Evolutionary conservation across 2,329 filamentous ascomycete species (phyloP), one percentile per base, ranked within the genome.

Genomic region (Trichoderma semiorbis): DNA sequence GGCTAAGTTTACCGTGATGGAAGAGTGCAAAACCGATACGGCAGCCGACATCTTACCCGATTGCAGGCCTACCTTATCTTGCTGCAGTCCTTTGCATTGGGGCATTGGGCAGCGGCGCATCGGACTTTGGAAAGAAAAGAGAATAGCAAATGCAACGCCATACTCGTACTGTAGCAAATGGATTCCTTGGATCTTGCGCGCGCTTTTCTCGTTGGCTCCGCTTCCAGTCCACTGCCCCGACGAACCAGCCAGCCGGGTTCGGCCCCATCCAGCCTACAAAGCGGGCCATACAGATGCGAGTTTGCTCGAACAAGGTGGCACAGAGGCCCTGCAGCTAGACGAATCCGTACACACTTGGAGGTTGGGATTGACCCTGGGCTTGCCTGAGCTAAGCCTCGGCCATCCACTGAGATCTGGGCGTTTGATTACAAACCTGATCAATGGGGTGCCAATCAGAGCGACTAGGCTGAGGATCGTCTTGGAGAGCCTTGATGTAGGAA

Each of bases 231-330:
- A 63, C 66, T 55, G 47, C 43, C 57, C 71, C 63, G 62, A 66
- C 53, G 71, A 72, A 72, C 69, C 69, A 68, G 53, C 63, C 69
- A 70, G 71, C 70, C 71, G 71, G 71, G 67, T 72, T 72, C 71
- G 66, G 60, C 71, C 60, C 66, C 70, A 69, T 69, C 55, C 24
- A 69, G 60, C 55, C 65, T 53, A 32, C 62, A 68, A 61, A 68
- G 69, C 63, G 63, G 47, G 61, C 69, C 69, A 70, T 32, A 63
- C 32, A 57, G 57, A 58, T 70, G 57, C 67, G 60, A 34, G 47
- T 63, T 50, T 70, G 68, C 47, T 64, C 18, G 60, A 24, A 43
- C 53, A 67, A 47, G 53, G 69, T 60, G 62, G 53, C 50, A 60
- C 47, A 39, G 57, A 55, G 32, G 43, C 67, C 68, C 47, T 69